Evolutionary conservation across 2,329 filamentous ascomycete genomes (phyloP).

Genomic region (Pseudogymnoascus pannorum): DNA sequence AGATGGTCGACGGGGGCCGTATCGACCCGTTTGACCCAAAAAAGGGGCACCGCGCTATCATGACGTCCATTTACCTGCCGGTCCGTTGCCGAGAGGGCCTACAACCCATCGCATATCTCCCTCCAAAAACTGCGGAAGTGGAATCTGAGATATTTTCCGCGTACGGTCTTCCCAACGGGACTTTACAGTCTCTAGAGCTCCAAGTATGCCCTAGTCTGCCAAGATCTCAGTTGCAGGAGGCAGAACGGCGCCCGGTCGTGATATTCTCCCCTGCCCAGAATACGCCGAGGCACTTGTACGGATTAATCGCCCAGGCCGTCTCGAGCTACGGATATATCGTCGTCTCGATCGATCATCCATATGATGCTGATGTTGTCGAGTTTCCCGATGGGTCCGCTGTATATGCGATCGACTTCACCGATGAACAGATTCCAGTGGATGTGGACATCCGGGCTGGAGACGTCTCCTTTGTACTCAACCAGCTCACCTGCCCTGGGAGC

Average conservation of each 20-base stretch:
- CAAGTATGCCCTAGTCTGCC: slow-evolving; percentile 16
- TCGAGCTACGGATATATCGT: slow-evolving; percentile 31
- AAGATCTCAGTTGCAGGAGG: not conserved
- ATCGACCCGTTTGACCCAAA: slow-evolving; percentile 25
- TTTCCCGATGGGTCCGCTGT: slow-evolving; percentile 25
- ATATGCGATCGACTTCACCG: slow-evolving; percentile 15
- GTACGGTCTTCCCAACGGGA: slow-evolving; percentile 24
- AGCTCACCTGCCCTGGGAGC: slow-evolving; percentile 12
- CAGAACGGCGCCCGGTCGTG: slow-evolving; percentile 22
- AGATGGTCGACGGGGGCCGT: slow-evolving; percentile 21
- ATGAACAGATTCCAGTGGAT: slow-evolving; percentile 13
- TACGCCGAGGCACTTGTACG: slow-evolving; percentile 27
- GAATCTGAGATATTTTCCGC: slow-evolving; percentile 15
- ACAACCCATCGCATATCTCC: slow-evolving; percentile 22
- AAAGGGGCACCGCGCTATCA: slow-evolving; percentile 18
- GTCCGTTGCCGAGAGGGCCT: slow-evolving; percentile 13
- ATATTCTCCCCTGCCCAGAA: slow-evolving; percentile 30
- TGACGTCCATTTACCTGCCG: slow-evolving; percentile 27
- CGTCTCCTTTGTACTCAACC: slow-evolving; percentile 22
- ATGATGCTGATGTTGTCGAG: slow-evolving; percentile 29
- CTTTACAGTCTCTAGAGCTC: slow-evolving; percentile 23
- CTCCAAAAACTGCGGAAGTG: slow-evolving; percentile 25
- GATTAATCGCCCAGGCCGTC: slow-evolving; percentile 25
- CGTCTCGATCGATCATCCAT: slow-evolving; percentile 31
- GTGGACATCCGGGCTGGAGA: slow-evolving; percentile 19